Evolutionary conservation across 208 protist species (phyloP).

Genomic region (Crithidia thermophila): DNA sequence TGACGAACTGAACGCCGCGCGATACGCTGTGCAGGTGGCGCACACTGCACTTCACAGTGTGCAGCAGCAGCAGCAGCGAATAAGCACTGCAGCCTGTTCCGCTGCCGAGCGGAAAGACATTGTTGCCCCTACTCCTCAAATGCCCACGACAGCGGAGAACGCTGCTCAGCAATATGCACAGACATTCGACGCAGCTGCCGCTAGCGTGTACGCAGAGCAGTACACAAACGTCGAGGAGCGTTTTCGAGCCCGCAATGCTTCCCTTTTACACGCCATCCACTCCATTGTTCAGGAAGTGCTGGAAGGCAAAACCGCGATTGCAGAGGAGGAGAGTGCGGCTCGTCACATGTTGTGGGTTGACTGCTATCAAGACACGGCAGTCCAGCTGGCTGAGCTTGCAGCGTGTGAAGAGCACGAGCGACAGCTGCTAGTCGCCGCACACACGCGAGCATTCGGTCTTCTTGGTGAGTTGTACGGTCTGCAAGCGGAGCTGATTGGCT

Average conservation of each 20-base stretch:
- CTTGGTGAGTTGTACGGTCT: no score
- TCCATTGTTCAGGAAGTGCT: not conserved
- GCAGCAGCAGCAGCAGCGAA: no score
- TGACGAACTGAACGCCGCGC: no score
- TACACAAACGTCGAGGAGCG: slow-evolving; percentile 28
- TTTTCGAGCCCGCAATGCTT: slow-evolving; percentile 16
- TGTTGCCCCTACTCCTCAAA: not conserved
- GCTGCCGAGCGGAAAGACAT: no score
- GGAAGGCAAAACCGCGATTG: slow-evolving; percentile 10
- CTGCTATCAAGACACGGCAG: no score
- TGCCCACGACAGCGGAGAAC: not conserved
- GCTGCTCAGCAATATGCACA: not conserved
- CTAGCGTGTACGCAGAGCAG: slow-evolving; percentile 18
- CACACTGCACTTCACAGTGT: no score
- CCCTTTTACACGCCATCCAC: slow-evolving; percentile 3
- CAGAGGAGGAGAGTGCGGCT: slow-evolving; percentile 19
- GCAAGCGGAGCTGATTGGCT: no score
- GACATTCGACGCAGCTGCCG: slow-evolving; percentile 17
- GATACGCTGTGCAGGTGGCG: no score
- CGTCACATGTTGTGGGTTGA: not conserved
- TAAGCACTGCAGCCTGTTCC: no score
- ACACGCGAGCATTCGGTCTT: no score
- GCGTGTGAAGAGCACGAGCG: not conserved
- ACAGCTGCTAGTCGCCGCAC: not conserved
- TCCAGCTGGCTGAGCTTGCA: no score